A percentile compares a stretch with the other conserved stretches of the same genome.
These are phyloP conservation scores for Kwoniella pini DNA, from an alignment of 768 basidiomycete genomes.

Conservation along the genomic window DNA sequence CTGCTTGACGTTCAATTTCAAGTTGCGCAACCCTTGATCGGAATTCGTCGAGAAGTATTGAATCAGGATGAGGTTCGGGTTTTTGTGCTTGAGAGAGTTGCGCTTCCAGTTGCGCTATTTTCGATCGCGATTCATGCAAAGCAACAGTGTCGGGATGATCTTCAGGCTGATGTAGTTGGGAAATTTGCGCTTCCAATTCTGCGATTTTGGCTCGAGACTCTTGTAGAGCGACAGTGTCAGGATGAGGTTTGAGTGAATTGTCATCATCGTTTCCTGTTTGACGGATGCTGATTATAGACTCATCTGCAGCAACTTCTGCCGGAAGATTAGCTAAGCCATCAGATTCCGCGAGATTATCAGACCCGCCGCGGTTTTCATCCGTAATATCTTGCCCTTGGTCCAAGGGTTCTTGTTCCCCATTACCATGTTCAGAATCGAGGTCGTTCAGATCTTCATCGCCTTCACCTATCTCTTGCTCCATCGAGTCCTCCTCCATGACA, in stretches of 20 bases:
- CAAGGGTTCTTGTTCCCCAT: background rate
- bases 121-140: background rate
- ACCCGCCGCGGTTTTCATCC: background rate
- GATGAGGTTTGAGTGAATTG: background rate
- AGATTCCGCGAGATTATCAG: no score
- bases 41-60: no score
- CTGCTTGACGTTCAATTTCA: no score
- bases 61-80: no score
- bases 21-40: no score
- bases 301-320: no score
- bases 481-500: no score
- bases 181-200: background rate
- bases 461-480: no score
- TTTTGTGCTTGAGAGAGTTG: background rate
- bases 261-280: background rate
- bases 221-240: slow-evolving; percentile 2
- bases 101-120: background rate
- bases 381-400: background rate
- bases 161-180: background rate
- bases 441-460: background rate
- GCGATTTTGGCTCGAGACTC: background rate
- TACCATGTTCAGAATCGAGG: background rate
- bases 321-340: no score
- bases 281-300: no score
- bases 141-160: slow-evolving; percentile 7